phyloP scores from a whole-genome alignment of 2,329 filamentous ascomycete genomes.

The Hawksworthiomyces lignivorus region DNA sequence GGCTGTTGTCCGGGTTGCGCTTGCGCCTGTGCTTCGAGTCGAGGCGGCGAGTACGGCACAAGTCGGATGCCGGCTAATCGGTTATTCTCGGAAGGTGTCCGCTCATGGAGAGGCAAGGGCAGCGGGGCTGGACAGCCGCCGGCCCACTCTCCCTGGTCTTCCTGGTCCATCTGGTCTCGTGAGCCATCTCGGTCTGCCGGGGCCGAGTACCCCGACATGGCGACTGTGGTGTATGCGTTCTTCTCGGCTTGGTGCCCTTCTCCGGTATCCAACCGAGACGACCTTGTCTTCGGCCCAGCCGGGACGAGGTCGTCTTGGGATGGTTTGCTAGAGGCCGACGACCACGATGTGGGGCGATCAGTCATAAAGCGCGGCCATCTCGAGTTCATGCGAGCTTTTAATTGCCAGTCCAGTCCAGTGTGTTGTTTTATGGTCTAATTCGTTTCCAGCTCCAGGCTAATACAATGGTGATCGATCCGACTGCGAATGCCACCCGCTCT shows the following conservation, averaged over 20 bases:
- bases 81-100: conserved; percentile 34
- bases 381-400: conserved; percentile 7
- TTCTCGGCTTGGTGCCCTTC: no score
- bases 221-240: background rate
- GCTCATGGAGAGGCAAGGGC: conserved; percentile 31
- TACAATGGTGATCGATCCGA: conserved; percentile 3
- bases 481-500: no score
- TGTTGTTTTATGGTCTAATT: background rate
- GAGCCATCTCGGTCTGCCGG: conserved; percentile 9
- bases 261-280: background rate
- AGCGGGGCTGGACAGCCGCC: conserved; percentile 20
- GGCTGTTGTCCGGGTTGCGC: background rate
- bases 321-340: background rate
- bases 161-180: background rate
- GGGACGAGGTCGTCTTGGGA: conserved; percentile 2
- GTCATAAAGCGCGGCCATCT: conserved; percentile 8
- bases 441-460: background rate
- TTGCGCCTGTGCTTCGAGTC: conserved; percentile 20
- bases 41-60: conserved; percentile 41
- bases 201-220: conserved; percentile 10
- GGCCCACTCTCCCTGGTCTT: background rate
- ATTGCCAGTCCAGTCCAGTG: no score
- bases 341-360: conserved; percentile 8
- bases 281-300: conserved; percentile 6
- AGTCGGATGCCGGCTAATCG: conserved; percentile 35